A percentile compares a stretch with the other conserved stretches of the same genome.
phyloP scores from a whole-genome alignment of 176 grass and related monocot genomes.

The Secale cereale region DNA sequence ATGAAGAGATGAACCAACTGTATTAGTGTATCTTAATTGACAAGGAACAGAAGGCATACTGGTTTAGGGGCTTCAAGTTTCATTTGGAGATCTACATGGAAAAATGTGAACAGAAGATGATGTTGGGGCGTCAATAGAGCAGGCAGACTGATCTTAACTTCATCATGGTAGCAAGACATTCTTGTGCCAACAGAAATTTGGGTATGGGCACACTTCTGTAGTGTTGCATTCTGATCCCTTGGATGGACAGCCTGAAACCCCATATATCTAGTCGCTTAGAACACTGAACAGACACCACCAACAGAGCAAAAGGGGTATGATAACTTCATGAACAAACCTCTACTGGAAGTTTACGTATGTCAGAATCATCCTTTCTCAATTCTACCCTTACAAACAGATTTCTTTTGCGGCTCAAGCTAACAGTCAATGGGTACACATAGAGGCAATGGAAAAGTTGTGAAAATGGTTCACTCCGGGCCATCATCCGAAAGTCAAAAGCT shows the following conservation, averaged over 20 bases:
- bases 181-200: slow-evolving; percentile 84
- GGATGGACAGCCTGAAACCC: slow-evolving; percentile 79
- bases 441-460: slow-evolving; percentile 87
- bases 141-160: slow-evolving; percentile 92
- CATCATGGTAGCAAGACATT: slow-evolving; percentile 92
- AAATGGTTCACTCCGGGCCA: slow-evolving; percentile 92
- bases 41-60: slow-evolving; percentile 50
- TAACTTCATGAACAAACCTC: slow-evolving; percentile 58
- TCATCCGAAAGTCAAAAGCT: slow-evolving; percentile 81
- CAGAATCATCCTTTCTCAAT: slow-evolving; percentile 93
- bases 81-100: slow-evolving; percentile 93
- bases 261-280: slow-evolving; percentile 31
- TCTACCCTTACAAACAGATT: slow-evolving; percentile 92
- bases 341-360: slow-evolving; percentile 74
- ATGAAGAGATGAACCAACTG: neutral
- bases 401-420: slow-evolving; percentile 94
- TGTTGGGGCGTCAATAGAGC: slow-evolving; percentile 90
- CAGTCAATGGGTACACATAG: slow-evolving; percentile 88
- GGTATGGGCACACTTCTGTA: slow-evolving; percentile 86
- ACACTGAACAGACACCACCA: slow-evolving; percentile 31
- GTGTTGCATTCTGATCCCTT: slow-evolving; percentile 55
- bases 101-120: slow-evolving; percentile 96
- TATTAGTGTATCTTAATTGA: slow-evolving; percentile 13
- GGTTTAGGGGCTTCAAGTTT: slow-evolving; percentile 97
- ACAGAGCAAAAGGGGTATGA: slow-evolving; percentile 6